Evolutionary conservation across 495 filamentous ascomycete species (phyloP).

Genomic region (Recurvomyces mirabilis): DNA sequence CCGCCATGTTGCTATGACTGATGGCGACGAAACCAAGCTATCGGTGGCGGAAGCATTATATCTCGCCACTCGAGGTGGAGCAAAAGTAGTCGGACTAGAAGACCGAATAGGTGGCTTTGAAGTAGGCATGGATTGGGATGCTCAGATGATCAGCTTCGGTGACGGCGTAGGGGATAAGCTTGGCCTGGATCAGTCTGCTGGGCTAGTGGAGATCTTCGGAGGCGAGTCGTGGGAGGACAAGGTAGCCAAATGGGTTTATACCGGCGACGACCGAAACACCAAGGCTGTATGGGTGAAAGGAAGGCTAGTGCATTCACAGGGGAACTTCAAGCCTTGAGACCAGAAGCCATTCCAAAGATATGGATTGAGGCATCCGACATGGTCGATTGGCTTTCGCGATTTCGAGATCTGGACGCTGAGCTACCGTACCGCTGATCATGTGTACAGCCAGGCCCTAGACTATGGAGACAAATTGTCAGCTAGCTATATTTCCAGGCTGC

Average conservation of each 20-base stretch:
- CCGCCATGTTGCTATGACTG: conserved; percentile 49
- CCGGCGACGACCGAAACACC: conserved; percentile 76
- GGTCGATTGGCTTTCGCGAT: too few species aligned
- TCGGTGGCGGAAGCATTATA: conserved; percentile 80
- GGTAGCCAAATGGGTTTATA: conserved; percentile 82
- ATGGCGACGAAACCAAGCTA: conserved; percentile 44
- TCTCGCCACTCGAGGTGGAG: conserved; percentile 71
- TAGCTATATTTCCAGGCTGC: too few species aligned
- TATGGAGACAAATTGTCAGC: too few species aligned
- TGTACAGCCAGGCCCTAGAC: too few species aligned
- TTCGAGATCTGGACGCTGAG: too few species aligned
- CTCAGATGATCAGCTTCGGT: conserved; percentile 58
- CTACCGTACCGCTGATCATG: too few species aligned
- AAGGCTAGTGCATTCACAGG: conserved; percentile 51
- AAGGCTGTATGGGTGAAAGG: conserved; percentile 71
- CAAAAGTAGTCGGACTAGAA: conserved; percentile 59
- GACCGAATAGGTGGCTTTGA: conserved; percentile 64
- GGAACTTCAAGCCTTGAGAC: conserved; percentile 11
- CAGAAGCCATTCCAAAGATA: too few species aligned
- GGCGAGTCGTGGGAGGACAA: conserved; percentile 66
- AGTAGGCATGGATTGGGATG: conserved; percentile 83
- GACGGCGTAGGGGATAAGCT: conserved; percentile 20
- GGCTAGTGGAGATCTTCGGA: conserved; percentile 74
- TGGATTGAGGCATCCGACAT: too few species aligned
- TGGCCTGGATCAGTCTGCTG: conserved; percentile 9